Conservation (phyloP, 495 filamentous ascomycete species). For the Aspergillus indologenus region DNA sequence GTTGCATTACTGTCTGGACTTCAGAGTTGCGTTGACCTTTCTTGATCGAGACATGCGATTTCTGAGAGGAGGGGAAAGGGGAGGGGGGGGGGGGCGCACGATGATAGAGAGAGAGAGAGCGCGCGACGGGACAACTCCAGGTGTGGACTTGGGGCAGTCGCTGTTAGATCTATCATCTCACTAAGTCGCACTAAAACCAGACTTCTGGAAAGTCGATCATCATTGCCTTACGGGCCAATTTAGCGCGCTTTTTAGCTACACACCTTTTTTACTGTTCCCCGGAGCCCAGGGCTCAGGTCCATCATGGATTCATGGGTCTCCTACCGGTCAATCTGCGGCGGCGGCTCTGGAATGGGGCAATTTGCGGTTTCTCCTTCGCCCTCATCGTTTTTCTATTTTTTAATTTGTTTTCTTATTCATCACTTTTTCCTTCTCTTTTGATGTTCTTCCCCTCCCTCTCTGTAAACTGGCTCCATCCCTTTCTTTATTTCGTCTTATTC, state of each 20-base stretch:
- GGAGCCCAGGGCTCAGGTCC: slow-evolving; percentile 37
- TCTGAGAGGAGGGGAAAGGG: not conserved
- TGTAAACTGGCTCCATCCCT: not conserved
- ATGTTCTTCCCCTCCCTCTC: not conserved
- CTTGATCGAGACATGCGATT: not conserved
- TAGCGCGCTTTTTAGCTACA: slow-evolving; percentile 33
- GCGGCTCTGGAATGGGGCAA: slow-evolving; percentile 22
- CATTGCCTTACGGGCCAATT: slow-evolving; percentile 35
- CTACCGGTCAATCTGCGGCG: slow-evolving; percentile 28
- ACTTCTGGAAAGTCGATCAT: slow-evolving; percentile 40
- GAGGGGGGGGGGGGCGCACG: too few relatives aligned
- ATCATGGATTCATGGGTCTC: slow-evolving; percentile 8
- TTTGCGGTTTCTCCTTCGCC: slow-evolving; percentile 13
- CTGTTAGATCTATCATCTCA: slow-evolving; percentile 48
- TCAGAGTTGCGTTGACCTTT: not conserved
- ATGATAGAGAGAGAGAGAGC: too few relatives aligned
- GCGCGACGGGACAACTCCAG: not conserved
- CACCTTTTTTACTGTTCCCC: slow-evolving; percentile 36
- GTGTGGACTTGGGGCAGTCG: slow-evolving; percentile 18
- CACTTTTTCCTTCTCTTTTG: slow-evolving; percentile 5
- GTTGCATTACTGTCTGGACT: not conserved
- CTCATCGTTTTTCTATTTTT: slow-evolving; percentile 4
- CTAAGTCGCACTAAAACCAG: slow-evolving; percentile 42
- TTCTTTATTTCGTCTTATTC: slow-evolving; percentile 2
- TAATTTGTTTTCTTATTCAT: not conserved